Conservation (phyloP, 1,284 basidiomycete genomes). For the Hemileccinum hortonii region DNA sequence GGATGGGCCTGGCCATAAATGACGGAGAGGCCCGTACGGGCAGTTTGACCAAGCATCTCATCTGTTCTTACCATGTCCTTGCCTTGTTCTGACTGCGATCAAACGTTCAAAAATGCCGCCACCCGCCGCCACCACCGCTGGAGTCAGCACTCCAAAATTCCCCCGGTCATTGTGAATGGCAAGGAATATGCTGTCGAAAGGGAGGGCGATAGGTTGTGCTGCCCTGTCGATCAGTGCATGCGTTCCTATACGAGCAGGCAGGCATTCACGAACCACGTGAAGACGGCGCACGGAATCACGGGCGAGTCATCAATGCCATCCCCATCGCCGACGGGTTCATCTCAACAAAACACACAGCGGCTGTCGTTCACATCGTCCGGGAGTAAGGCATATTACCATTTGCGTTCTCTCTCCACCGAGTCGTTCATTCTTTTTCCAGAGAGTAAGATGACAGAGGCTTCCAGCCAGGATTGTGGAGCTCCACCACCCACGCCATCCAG, state of each 20-base stretch:
- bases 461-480: neutral
- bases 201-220: neutral
- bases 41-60: too few species aligned
- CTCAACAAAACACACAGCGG: too few species aligned
- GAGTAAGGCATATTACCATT: too few species aligned
- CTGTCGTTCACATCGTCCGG: too few species aligned
- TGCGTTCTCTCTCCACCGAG: too few species aligned
- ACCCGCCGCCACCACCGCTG: neutral
- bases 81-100: neutral
- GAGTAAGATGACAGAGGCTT: neutral
- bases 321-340: too few species aligned
- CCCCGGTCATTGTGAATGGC: neutral
- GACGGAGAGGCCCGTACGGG: too few species aligned
- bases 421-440: neutral
- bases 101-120: neutral
- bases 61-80: neutral
- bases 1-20: too few species aligned
- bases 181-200: neutral
- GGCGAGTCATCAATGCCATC: neutral
- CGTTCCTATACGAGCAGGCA: neutral
- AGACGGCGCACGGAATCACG: neutral
- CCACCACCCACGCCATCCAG: neutral
- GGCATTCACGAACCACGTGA: conserved; percentile 1
- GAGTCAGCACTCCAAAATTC: neutral
- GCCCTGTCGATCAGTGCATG: conserved; percentile 3